Percentiles rank a stretch among this genome's conserved stretches.
phyloP scores from a whole-genome alignment of 2,329 filamentous ascomycete genomes.

The Pseudopithomyces chartarum region DNA sequence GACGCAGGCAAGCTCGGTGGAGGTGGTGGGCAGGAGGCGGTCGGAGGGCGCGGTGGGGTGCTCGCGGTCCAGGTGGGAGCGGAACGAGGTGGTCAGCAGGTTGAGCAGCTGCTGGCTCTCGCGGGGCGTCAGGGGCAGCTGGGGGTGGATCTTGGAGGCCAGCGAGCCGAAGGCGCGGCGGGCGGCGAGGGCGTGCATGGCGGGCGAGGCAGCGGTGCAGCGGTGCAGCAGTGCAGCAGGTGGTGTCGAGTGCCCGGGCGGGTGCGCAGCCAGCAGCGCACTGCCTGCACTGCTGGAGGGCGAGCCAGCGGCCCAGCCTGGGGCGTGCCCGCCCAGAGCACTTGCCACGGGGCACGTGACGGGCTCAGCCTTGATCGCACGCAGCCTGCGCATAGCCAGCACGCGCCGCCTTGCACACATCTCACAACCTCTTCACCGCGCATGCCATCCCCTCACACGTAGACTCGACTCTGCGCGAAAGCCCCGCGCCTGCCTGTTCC shows the following conservation, averaged over 20 bases:
- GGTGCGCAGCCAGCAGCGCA: not conserved
- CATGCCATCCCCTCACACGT: conserved; percentile 16
- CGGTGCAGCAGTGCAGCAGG: not conserved
- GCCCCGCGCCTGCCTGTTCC: conserved; percentile 22
- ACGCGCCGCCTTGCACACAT: conserved; percentile 2
- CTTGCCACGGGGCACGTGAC: not conserved
- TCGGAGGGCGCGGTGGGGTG: conserved; percentile 49
- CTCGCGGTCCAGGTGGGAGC: conserved; percentile 64
- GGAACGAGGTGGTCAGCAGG: conserved; percentile 67
- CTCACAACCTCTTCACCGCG: conserved; percentile 13
- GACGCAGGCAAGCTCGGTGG: conserved; percentile 9
- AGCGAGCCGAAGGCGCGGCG: conserved; percentile 47
- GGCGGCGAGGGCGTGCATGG: conserved; percentile 58
- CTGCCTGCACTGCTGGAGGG: too few relatives aligned
- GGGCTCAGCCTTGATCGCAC: conserved; percentile 5
- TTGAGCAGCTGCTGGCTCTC: conserved; percentile 65
- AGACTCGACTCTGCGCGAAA: conserved; percentile 23
- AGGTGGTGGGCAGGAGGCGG: not conserved
- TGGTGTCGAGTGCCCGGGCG: not conserved
- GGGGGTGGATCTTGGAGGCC: conserved; percentile 59
- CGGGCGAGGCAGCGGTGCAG: not conserved
- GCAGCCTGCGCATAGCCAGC: conserved; percentile 8
- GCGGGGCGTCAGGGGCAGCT: conserved; percentile 58
- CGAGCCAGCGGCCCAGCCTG: too few relatives aligned
- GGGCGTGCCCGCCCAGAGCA: too few relatives aligned